phyloP scores from a whole-genome alignment of 306 rosid genomes.

The Ormosia emarginata region DNA sequence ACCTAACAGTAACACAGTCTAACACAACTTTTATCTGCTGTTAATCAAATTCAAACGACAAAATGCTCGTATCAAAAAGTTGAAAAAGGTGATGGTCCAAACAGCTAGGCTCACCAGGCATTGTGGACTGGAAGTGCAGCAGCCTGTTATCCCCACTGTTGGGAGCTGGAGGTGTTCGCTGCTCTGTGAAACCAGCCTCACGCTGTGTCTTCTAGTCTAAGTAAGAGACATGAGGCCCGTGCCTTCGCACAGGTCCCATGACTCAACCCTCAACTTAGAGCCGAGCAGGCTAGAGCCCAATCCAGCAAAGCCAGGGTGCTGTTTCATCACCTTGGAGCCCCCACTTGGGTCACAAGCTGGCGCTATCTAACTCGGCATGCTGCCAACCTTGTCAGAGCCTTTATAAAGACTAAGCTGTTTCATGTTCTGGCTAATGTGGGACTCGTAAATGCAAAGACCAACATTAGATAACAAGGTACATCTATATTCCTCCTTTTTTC shows the following conservation, averaged over 20 bases:
- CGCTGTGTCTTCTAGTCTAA: background rate
- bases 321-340: background rate
- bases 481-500: too few species aligned
- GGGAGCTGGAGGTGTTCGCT: background rate
- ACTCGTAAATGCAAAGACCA: background rate
- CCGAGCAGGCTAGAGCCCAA: background rate
- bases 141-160: background rate
- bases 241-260: background rate
- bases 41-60: too few species aligned
- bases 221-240: background rate
- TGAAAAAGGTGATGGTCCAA: background rate
- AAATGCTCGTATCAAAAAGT: background rate
- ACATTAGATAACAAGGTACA: background rate
- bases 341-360: background rate
- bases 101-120: background rate
- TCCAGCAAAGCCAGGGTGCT: background rate
- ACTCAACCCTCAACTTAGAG: background rate
- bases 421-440: background rate
- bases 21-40: too few species aligned
- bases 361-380: background rate
- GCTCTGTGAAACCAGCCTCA: background rate
- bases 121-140: background rate
- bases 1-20: too few species aligned
- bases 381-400: background rate
- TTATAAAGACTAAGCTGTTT: too few species aligned